phyloP scores from a whole-genome alignment of 495 filamentous ascomycete species.

The Aspergillus panamensis region DNA sequence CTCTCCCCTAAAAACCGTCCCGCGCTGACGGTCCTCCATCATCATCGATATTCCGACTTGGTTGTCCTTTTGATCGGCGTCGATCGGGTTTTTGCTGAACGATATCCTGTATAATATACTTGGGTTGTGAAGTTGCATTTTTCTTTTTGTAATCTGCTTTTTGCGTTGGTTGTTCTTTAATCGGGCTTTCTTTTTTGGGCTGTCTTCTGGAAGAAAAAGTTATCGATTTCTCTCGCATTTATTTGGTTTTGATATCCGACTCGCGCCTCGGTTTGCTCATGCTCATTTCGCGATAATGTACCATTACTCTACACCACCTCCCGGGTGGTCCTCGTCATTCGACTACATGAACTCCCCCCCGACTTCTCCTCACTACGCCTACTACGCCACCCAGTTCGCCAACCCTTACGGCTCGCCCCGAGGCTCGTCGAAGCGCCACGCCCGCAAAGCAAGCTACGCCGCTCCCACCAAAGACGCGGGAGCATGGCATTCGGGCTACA shows the following conservation, averaged over 20 bases:
- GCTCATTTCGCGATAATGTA: conserved; percentile 47
- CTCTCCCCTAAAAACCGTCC: conserved; percentile 46
- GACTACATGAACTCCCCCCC: conserved; percentile 50
- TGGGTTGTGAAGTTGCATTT: conserved; percentile 27
- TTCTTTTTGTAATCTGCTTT: conserved; percentile 22
- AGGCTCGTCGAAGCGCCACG: conserved; percentile 40
- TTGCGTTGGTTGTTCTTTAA: conserved; percentile 19
- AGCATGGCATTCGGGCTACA: conserved; percentile 41
- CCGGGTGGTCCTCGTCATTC: conserved; percentile 45
- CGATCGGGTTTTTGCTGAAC: conserved; percentile 38
- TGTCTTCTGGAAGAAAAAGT: conserved; percentile 10
- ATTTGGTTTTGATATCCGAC: conserved; percentile 4
- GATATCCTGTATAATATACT: conserved; percentile 53
- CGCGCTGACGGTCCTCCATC: conserved; percentile 44
- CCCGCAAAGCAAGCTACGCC: conserved; percentile 47
- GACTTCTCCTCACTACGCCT: conserved; percentile 49
- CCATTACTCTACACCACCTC: conserved; percentile 48
- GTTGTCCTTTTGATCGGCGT: conserved; percentile 35
- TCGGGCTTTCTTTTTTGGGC: conserved; percentile 4
- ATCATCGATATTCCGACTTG: conserved; percentile 20
- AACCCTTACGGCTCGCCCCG: conserved; percentile 40
- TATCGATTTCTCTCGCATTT: conserved; percentile 18
- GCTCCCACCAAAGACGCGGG: conserved; percentile 39
- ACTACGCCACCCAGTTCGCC: conserved; percentile 44
- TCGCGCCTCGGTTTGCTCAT: conserved; percentile 28